Conservation (phyloP, 371 early-diverging fungal species). For the Mucor piriformis region DNA sequence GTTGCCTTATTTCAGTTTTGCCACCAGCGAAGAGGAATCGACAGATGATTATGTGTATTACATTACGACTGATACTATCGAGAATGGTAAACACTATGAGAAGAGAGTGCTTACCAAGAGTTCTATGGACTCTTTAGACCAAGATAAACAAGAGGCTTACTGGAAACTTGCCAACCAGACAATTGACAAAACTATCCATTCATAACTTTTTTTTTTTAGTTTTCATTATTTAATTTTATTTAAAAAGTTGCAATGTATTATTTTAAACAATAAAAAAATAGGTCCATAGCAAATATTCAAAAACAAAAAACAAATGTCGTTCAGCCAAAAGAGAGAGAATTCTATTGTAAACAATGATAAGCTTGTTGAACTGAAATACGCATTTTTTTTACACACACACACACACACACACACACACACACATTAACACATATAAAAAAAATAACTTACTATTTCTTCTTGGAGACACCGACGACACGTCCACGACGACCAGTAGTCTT, state of each 20-base stretch:
- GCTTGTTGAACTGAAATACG: not conserved
- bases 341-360: not conserved
- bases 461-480: conserved; percentile 96
- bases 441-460: conserved; percentile 97
- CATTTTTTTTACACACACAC: not conserved
- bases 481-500: conserved; percentile 99
- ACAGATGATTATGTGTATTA: conserved; percentile 38
- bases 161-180: conserved; percentile 37
- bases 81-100: conserved; percentile 24
- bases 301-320: conserved; percentile 6
- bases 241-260: not conserved
- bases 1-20: conserved; percentile 29
- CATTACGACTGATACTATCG: conserved; percentile 23
- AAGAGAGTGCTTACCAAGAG: conserved; percentile 17
- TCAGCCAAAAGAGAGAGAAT: conserved; percentile 8
- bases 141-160: conserved; percentile 25
- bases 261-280: not conserved
- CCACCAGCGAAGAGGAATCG: conserved; percentile 31
- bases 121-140: conserved; percentile 35
- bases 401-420: not conserved
- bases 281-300: conserved; percentile 8
- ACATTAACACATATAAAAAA: conserved; percentile 40
- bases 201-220: not conserved
- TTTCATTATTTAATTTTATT: not conserved
- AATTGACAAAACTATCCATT: conserved; percentile 3